Percentiles rank a stretch among this genome's conserved stretches.
phyloP scores from a whole-genome alignment of 805 yeast species.

The Huiozyma sinensis region DNA sequence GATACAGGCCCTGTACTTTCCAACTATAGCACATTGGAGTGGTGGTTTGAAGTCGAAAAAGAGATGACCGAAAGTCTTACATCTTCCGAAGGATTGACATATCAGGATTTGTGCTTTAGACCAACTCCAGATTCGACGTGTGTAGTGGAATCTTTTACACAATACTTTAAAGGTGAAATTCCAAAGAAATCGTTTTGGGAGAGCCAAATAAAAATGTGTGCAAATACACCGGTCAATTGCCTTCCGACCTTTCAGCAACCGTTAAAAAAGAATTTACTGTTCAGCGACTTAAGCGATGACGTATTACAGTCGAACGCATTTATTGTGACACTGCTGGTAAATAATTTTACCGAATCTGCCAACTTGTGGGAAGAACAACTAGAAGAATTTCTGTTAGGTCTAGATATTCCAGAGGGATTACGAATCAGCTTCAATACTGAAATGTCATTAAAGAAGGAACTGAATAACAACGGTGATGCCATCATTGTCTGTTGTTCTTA shows the following conservation, averaged over 20 bases:
- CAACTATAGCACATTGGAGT: slow-evolving; percentile 55
- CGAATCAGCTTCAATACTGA: slow-evolving; percentile 71
- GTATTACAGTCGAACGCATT: slow-evolving; percentile 59
- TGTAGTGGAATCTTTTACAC: slow-evolving; percentile 79
- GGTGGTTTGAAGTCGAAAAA: slow-evolving; percentile 84
- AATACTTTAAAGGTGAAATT: slow-evolving; percentile 66
- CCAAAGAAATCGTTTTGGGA: slow-evolving; percentile 42
- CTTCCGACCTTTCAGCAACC: slow-evolving; percentile 90
- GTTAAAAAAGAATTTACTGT: slow-evolving; percentile 55
- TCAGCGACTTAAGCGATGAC: slow-evolving; percentile 41
- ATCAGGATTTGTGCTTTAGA: slow-evolving; percentile 69
- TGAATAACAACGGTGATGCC: slow-evolving; percentile 71
- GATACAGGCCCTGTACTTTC: slow-evolving; percentile 55
- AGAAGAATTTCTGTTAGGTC: slow-evolving; percentile 40
- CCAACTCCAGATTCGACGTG: slow-evolving; percentile 69
- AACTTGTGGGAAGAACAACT: slow-evolving; percentile 61
- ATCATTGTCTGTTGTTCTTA: slow-evolving; percentile 65
- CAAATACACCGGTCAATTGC: slow-evolving; percentile 78
- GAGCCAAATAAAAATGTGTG: slow-evolving; percentile 43
- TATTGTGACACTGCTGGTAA: slow-evolving; percentile 60
- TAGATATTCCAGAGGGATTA: slow-evolving; percentile 50
- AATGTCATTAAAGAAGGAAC: slow-evolving; percentile 72
- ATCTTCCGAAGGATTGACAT: slow-evolving; percentile 27
- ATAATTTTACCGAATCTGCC: slow-evolving; percentile 39
- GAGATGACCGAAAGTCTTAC: slow-evolving; percentile 32